Base-by-base conservation (phyloP, 2,329 filamentous ascomycete species). In the Aspergillus quadricinctus region DNA sequence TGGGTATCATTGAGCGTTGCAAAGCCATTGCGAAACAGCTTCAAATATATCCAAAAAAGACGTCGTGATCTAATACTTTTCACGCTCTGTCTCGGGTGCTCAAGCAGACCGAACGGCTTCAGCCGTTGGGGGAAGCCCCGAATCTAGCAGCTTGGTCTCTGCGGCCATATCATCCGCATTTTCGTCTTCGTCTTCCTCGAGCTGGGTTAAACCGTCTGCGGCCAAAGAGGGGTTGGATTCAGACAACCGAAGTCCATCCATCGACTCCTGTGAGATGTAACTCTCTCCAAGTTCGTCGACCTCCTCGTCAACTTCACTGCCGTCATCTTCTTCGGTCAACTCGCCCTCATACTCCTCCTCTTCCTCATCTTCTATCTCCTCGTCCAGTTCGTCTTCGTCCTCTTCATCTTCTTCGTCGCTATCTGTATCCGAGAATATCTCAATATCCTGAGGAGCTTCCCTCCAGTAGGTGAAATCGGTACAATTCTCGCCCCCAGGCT, bases 391-490 rank as follows among this genome's bases (percentile, higher is more conserved):
- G 8, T 83, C 80, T 1, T 80, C 79, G 6, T 80, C 82, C 1
- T 82, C 83, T 3, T 74, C 70, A 2, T 73, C 72, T 46, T 78
- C 79, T 3, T 76, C 77, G 61, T 83, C 81, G 31, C 81, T 86
- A 59, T 94, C 92, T 48, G 89, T 95, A 52, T 88, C 89, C 0
- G 89, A 92, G 65, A 97, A 97, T 53, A 96, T 90, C 45, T 92
- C 89, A 27, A 97, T 76, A 51, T 96, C 91, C 17, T 93, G 81
- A 2, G 92, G 90, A 49, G 83, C 82, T 60, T 96, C 89, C 60
- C 95, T 83, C 94, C 94, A 99, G 76, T 96, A 99, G 56, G 87
- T 93, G 75, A 99, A 99, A 71, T 99, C 94, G 0, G 94, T 99
- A 69, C 90, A 99, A 56, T 96, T 89, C 71, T 97, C 94, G 11